Evolutionary conservation across 2,329 filamentous ascomycete species (phyloP), one percentile per base, ranked within the genome.

Genomic region (Hypoxylon sp.): DNA sequence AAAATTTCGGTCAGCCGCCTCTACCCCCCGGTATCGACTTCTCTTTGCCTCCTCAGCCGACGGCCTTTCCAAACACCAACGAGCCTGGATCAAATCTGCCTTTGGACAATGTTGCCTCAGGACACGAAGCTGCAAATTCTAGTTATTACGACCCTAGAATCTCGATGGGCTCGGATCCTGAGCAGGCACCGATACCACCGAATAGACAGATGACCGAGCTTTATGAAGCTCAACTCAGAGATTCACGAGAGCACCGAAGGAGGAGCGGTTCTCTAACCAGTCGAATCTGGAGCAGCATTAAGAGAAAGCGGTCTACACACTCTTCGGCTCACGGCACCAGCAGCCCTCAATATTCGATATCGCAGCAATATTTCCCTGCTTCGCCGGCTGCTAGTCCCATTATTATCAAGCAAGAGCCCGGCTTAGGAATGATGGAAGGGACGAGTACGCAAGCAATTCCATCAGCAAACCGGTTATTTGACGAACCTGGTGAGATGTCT

Each of bases 61-160:
- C 68, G 55, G 67, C 72, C 36, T 72, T 70, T 55, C 66, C 75
- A 30, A 49, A 57, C 23, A 55, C 67, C 34, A 65, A 69, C 59
- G 71, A 67, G 49, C 65, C 57, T 43, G 50, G 58, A n/a, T n/a
- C 62, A 41, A 65, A 61, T 34, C 60, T 60, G 28, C 64, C 74
- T 50, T 60, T 67, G 21, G 60, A 70, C 14, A 66, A 71, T 71
- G 72, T 61, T 48, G 65, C 68, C 10, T 65, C 72, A 23, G 70
- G 60, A 45, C 70, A 72, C 19, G 73, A 72, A 49, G 76, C 76
- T 57, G 77, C 77, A 36, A 77, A 77, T 63, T 72, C 70, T 21
- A 76, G 74, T 63, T 79, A 79, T 68, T 79, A 79, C 65, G 76
- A 79, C 67, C 70, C 71, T 34, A 73, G 72, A 32, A 75, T 79